Evolutionary conservation across 208 protist species (phyloP).

Genomic region (Acanthamoeba quina): DNA sequence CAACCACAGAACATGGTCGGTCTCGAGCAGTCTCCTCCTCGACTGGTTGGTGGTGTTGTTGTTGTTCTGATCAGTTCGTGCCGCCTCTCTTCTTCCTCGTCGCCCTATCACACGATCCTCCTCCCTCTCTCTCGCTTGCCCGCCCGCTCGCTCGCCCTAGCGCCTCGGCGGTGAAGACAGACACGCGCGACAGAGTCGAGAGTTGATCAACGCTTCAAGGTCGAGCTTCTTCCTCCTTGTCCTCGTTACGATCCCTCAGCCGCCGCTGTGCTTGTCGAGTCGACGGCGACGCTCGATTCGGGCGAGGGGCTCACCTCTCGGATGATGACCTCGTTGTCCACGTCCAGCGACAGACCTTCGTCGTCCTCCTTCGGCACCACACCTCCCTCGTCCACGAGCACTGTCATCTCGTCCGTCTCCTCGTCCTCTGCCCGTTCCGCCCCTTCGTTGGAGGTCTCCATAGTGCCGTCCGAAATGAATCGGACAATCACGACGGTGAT

Average conservation of each 20-base stretch:
- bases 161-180: not conserved
- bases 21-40: not conserved
- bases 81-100: not conserved
- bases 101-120: not conserved
- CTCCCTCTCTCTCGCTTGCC: not conserved
- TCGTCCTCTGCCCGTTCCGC: not conserved
- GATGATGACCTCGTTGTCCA: conserved; percentile 44
- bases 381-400: not conserved
- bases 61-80: no score
- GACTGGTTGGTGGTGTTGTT: no score
- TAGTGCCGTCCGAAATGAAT: not conserved
- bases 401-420: not conserved
- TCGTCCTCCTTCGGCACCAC: not conserved
- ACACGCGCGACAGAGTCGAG: not conserved
- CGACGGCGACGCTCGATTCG: not conserved
- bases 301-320: conserved; percentile 4
- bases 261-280: not conserved
- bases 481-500: conserved; percentile 66
- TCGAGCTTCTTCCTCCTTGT: not conserved
- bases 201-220: not conserved
- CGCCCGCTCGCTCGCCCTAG: no score
- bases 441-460: not conserved
- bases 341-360: not conserved
- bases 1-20: not conserved
- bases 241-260: not conserved